These are phyloP conservation scores for Nephelium lappaceum DNA, from an alignment of 345 rosid genomes.

Conservation along the genomic window DNA sequence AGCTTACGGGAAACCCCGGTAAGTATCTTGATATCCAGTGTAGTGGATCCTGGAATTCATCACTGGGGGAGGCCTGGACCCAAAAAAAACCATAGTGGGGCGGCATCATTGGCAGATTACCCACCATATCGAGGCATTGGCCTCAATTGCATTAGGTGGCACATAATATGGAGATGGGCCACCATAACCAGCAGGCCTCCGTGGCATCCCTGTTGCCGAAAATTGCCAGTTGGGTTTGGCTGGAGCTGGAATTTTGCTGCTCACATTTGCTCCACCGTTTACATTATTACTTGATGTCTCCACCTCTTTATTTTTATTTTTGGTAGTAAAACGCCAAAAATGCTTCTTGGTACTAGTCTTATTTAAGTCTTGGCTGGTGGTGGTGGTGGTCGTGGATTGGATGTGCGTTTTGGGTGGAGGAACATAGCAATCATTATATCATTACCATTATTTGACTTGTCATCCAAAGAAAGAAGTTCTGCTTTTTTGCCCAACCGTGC, in stretches of 20 bases:
- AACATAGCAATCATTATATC: background rate
- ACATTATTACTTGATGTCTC: too few relatives aligned
- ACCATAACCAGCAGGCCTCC: background rate
- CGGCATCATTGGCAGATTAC: background rate
- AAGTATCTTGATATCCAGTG: background rate
- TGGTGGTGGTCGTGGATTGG: too few relatives aligned
- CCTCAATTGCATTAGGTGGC: background rate
- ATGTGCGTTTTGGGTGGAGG: too few relatives aligned
- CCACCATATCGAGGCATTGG: background rate
- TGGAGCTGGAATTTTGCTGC: background rate
- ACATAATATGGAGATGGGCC: background rate
- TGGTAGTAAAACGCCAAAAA: background rate
- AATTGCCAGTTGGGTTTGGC: background rate
- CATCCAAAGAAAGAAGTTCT: background rate
- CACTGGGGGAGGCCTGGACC: background rate
- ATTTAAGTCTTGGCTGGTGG: too few relatives aligned
- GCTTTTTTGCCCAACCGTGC: conserved; percentile 1
- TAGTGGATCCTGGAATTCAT: conserved; percentile 4
- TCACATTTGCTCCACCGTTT: background rate
- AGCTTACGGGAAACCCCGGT: background rate
- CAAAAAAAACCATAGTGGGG: background rate
- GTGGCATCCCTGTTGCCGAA: background rate
- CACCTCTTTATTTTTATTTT: background rate
- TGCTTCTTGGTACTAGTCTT: background rate
- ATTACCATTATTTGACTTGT: background rate